Evolutionary conservation across 139 green algal species (phyloP), one percentile per base, ranked within the genome.

Genomic region (Chlorella sp.): DNA sequence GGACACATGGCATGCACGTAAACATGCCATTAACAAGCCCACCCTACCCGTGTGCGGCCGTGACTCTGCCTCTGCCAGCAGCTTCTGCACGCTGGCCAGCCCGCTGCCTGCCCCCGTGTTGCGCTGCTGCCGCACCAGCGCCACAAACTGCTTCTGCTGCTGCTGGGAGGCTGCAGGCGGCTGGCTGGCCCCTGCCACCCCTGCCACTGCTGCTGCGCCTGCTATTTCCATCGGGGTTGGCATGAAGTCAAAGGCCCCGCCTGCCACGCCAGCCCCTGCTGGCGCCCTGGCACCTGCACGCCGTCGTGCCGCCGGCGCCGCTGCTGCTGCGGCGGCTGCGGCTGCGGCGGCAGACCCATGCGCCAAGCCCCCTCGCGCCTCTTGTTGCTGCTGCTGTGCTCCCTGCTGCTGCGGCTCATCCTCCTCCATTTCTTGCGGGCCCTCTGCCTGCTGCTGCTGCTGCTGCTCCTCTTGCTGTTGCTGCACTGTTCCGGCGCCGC

Each of bases 31-130:
- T 1, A 16, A 21, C 32, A 2, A 37, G n/a, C 7, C 48, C 39
- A 24, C 48, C 81, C 28, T 66, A 77, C 76, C 87, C 30, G 86
- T 32, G 68, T 88, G 73, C 2, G 76, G 24, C 1, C 78, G 57
- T 1, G 42, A 77, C 42, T 95, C 92, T 18, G 93, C 92, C 48
- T 94, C 95, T 14, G 78, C 87, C 88, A 97, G 87, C 88, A 98
- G 88, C 85, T 92, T 91, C 81, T 93, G 90, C 76, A 92, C 89
- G 77, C 71, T 86, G 0, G 37, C 80, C 66, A 93, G 68, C 7
- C 39, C 21, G 39, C 66, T 39, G 26, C 0, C 39, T 9, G n/a
- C 24, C 3, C 53, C 36, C 3, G 60, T 57, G n/a, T 87, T 76
- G 28, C 32, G 48, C 53, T 87, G 88, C 53, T 90, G 88, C 34